Conservation (phyloP, 1,284 basidiomycete genomes). For the Xerocomus nothofagi region DNA sequence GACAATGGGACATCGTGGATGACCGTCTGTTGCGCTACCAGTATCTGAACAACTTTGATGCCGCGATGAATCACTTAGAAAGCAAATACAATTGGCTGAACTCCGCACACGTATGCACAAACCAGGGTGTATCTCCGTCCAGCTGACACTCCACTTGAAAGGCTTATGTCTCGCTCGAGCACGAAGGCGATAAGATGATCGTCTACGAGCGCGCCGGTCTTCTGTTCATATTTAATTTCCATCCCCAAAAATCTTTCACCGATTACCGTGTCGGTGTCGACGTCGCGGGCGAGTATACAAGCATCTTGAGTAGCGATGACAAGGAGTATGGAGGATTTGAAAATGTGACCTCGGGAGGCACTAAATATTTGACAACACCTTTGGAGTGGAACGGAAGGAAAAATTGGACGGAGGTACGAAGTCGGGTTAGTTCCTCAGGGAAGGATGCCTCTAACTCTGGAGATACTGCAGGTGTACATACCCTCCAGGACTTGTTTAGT, state of each 20-base stretch:
- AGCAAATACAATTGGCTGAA: constrained; percentile 82
- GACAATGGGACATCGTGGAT: constrained; percentile 95
- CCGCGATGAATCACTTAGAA: constrained; percentile 89
- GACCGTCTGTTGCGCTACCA: constrained; percentile 84
- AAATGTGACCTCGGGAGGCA: constrained; percentile 67
- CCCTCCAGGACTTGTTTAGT: constrained; percentile 77
- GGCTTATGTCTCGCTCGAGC: constrained; percentile 91
- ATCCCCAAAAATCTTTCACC: constrained; percentile 83
- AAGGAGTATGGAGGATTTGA: constrained; percentile 87
- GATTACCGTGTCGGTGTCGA: constrained; percentile 95
- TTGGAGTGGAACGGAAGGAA: constrained; percentile 90
- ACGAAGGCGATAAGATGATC: constrained; percentile 90
- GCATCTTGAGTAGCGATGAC: constrained; percentile 85
- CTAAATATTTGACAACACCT: constrained; percentile 79
- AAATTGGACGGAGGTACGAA: constrained; percentile 82
- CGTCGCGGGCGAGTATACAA: constrained; percentile 80
- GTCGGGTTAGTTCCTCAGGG: not conserved
- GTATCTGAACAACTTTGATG: constrained; percentile 93
- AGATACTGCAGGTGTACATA: constrained; percentile 66
- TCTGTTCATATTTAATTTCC: constrained; percentile 97
- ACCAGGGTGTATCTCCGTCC: not conserved
- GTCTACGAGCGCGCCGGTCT: constrained; percentile 92
- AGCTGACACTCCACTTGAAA: constrained; percentile 34
- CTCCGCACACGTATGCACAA: constrained; percentile 63
- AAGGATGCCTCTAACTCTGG: constrained; percentile 9